Evolutionary conservation across 139 green algal genomes (phyloP).

Genomic region (Chlamydomonas asymmetrica): DNA sequence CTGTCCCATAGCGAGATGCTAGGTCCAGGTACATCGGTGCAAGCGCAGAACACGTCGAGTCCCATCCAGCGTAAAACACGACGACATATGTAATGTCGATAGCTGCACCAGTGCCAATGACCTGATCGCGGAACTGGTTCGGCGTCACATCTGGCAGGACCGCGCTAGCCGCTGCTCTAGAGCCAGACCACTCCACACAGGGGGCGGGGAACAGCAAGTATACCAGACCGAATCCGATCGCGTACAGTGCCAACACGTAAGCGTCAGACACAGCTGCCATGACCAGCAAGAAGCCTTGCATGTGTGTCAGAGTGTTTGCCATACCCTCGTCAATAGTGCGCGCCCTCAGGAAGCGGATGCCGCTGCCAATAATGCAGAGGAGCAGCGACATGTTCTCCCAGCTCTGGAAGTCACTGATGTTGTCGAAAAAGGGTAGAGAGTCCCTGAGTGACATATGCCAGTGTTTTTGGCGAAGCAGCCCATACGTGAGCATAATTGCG

Average conservation of each 20-base stretch:
- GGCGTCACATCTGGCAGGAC: background rate
- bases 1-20: constrained; percentile 21
- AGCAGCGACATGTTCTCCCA: constrained; percentile 7
- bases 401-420: constrained; percentile 3
- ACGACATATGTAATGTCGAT: constrained; percentile 1
- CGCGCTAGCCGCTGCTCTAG: background rate
- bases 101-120: background rate
- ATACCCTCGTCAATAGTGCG: too few relatives aligned
- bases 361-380: background rate
- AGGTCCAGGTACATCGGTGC: constrained; percentile 21
- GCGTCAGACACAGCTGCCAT: background rate
- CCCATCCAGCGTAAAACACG: background rate
- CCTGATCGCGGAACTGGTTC: background rate
- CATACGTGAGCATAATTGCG: too few relatives aligned
- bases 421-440: background rate
- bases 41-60: constrained; percentile 12
- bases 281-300: background rate
- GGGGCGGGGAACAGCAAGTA: constrained; percentile 11
- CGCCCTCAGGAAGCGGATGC: background rate
- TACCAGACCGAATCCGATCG: background rate
- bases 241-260: background rate
- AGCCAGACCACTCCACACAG: too few relatives aligned
- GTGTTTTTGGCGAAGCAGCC: background rate
- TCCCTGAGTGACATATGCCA: background rate
- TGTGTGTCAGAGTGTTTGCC: background rate